phyloP scores from a whole-genome alignment of 768 basidiomycete genomes.

The Amanita exitialis region DNA sequence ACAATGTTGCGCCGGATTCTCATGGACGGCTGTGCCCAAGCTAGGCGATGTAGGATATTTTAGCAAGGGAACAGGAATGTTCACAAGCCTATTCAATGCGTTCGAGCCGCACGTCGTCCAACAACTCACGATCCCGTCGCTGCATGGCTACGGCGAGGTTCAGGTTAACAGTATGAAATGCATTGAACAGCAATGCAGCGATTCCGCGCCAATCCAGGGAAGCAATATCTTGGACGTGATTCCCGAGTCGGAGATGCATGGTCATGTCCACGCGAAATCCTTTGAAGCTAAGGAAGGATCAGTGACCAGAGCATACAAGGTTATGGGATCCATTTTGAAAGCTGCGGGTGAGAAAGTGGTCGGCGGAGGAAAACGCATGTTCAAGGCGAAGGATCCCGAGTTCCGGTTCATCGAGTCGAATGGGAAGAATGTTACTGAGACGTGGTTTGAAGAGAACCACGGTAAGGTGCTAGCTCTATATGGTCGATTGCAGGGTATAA shows the following conservation, averaged over 20 bases:
- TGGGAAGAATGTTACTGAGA: not conserved
- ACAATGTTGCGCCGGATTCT: not conserved
- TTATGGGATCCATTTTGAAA: not conserved
- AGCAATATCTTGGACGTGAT: not conserved
- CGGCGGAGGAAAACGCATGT: not conserved
- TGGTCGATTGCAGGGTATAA: not conserved
- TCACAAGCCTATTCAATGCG: constrained; percentile 3
- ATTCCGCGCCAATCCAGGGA: not conserved
- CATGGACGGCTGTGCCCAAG: not conserved
- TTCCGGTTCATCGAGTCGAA: not conserved
- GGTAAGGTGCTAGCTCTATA: not conserved
- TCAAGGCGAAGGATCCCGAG: not conserved
- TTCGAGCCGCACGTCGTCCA: constrained; percentile 1
- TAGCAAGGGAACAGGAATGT: not conserved
- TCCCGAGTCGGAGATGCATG: not conserved
- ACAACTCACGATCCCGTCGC: not conserved
- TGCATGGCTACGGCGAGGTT: constrained; percentile 3
- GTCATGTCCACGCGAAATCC: not conserved
- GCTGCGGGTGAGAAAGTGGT: not conserved
- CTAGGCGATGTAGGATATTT: constrained; percentile 5
- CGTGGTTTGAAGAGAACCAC: constrained; percentile 1
- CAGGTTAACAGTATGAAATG: not conserved
- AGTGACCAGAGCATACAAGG: not conserved
- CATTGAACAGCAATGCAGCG: not conserved
- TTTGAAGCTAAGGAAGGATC: not conserved